Evolutionary conservation across 2,329 filamentous ascomycete species (phyloP).

Genomic region (Colletotrichum caudatum): DNA sequence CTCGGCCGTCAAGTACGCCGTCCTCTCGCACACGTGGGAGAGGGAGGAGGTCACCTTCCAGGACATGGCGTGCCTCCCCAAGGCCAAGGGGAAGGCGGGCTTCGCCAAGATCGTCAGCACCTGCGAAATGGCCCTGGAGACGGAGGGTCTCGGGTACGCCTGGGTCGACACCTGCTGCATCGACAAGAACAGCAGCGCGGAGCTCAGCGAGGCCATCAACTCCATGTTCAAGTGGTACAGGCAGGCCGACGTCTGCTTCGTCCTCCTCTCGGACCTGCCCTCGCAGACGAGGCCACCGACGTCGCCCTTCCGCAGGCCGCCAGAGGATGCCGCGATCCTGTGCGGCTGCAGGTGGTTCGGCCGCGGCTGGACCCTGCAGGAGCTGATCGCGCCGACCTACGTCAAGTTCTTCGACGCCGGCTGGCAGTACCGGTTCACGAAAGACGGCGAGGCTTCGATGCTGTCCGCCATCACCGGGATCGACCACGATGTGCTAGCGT

Average conservation of each 20-base stretch:
- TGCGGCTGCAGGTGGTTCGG: slow-evolving; percentile 42
- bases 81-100: slow-evolving; percentile 15
- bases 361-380: slow-evolving; percentile 44
- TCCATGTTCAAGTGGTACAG: slow-evolving; percentile 45
- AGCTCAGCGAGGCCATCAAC: slow-evolving; percentile 45
- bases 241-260: slow-evolving; percentile 43
- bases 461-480: slow-evolving; percentile 18
- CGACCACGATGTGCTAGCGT: slow-evolving; percentile 8
- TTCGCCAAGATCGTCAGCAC: slow-evolving; percentile 35
- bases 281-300: neutral
- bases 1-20: slow-evolving; percentile 45
- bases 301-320: neutral
- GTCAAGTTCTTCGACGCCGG: slow-evolving; percentile 41
- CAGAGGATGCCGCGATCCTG: slow-evolving; percentile 2
- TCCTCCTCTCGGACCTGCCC: slow-evolving; percentile 41
- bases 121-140: slow-evolving; percentile 27
- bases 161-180: slow-evolving; percentile 48
- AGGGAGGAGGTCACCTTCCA: slow-evolving; percentile 45
- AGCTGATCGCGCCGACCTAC: slow-evolving; percentile 41
- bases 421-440: slow-evolving; percentile 40
- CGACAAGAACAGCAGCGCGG: slow-evolving; percentile 46
- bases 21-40: slow-evolving; percentile 48
- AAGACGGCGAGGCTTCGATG: neutral
- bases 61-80: slow-evolving; percentile 27
- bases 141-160: slow-evolving; percentile 34